Evolutionary conservation across 345 rosid genomes (phyloP).

Genomic region (Gossypium thurberi): DNA sequence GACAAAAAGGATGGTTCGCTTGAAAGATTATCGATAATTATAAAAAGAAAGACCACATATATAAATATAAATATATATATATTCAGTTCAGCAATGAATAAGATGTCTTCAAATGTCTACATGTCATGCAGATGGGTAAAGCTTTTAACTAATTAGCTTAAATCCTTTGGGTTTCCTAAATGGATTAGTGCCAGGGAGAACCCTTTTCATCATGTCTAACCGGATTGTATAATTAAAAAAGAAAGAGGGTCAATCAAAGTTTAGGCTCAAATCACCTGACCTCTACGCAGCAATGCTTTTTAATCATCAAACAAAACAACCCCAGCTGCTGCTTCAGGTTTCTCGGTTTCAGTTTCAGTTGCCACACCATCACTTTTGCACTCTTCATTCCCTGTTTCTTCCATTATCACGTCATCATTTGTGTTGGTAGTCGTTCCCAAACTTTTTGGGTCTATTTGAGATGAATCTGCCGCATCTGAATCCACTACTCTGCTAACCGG

Average conservation of each 20-base stretch:
- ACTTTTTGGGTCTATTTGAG: slow-evolving; percentile 11
- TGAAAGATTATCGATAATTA: too few relatives aligned
- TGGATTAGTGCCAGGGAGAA: neutral
- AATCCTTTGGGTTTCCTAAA: neutral
- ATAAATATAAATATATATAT: too few relatives aligned
- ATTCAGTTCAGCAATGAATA: too few relatives aligned
- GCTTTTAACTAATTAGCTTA: neutral
- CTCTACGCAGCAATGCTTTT: neutral
- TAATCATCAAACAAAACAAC: neutral
- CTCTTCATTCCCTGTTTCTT: slow-evolving; percentile 15
- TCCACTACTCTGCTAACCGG: neutral
- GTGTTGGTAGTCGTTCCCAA: neutral
- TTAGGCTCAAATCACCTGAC: neutral
- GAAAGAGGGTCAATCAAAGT: neutral
- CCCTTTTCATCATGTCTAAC: neutral
- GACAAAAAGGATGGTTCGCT: too few relatives aligned
- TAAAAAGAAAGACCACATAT: too few relatives aligned
- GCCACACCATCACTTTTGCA: neutral
- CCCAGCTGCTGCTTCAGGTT: neutral
- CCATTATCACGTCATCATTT: slow-evolving; percentile 11
- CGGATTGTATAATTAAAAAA: neutral
- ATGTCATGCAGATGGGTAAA: neutral
- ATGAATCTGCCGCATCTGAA: neutral
- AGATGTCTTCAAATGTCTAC: neutral
- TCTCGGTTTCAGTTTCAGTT: neutral